Percentiles rank a stretch among this genome's conserved stretches.
These are phyloP conservation scores for Acacia pycnantha DNA, from an alignment of 331 rosid genomes.

Conservation along the genomic window DNA sequence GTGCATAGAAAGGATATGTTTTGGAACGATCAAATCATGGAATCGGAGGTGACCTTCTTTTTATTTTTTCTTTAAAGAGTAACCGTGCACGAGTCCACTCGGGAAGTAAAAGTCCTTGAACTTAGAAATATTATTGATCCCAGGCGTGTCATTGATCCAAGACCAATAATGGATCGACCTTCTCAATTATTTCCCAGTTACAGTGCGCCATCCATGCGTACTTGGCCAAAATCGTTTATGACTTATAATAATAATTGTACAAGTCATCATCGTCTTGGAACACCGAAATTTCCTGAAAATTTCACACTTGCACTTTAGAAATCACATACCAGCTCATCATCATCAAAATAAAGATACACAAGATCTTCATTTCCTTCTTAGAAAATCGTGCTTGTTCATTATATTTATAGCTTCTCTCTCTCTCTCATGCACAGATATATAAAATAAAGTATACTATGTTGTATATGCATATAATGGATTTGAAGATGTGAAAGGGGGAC, in stretches of 20 bases:
- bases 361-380: not conserved
- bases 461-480: not conserved
- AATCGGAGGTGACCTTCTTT: not conserved
- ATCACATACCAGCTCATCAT: not conserved
- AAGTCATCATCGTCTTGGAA: not conserved
- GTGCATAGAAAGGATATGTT: not conserved
- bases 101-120: conserved; percentile 38
- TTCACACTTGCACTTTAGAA: not conserved
- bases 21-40: not conserved
- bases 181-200: not conserved
- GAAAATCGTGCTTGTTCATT: not conserved
- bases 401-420: not conserved
- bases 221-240: not conserved
- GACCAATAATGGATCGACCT: conserved; percentile 3
- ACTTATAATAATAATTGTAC: not conserved
- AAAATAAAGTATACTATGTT: not conserved
- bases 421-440: not conserved
- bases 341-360: not conserved
- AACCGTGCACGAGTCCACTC: conserved; percentile 14
- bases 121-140: conserved; percentile 38
- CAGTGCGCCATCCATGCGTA: not conserved
- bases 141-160: conserved; percentile 27
- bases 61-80: not conserved
- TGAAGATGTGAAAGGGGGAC: not conserved
- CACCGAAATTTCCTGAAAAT: not conserved